Evolutionary conservation across 306 rosid genomes (phyloP).

Genomic region (Sesbania bispinosa): DNA sequence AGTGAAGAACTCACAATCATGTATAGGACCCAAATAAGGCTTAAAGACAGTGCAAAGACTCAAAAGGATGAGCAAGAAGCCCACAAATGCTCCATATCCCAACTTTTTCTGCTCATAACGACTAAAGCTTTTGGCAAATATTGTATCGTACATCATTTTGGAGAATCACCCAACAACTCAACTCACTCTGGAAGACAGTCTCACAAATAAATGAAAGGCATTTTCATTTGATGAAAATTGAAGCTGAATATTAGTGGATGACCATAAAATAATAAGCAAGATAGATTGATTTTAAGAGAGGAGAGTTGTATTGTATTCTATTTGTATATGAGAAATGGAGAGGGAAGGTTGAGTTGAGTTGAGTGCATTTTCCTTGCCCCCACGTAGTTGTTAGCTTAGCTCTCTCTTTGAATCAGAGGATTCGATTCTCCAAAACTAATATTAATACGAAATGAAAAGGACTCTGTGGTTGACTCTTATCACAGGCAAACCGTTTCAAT

Average conservation of each 20-base stretch:
- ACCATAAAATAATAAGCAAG: too few species aligned
- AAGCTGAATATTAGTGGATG: conserved; percentile 23
- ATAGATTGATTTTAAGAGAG: too few species aligned
- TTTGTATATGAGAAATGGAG: conserved; percentile 35
- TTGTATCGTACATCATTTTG: conserved; percentile 52
- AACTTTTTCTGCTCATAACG: conserved; percentile 72
- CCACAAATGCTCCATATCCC: conserved; percentile 69
- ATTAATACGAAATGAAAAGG: conserved; percentile 43
- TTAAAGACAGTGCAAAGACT: conserved; percentile 64
- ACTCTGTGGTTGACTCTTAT: conserved; percentile 53
- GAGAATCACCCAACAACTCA: conserved; percentile 5
- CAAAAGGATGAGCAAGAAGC: conserved; percentile 49
- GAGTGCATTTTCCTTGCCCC: conserved; percentile 48
- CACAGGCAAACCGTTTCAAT: conserved; percentile 38
- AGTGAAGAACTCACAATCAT: conserved; percentile 51
- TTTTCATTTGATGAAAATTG: conserved; percentile 2
- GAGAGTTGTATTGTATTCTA: too few species aligned
- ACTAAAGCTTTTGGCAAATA: conserved; percentile 79
- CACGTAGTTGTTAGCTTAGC: conserved; percentile 67
- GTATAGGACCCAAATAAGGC: conserved; percentile 62
- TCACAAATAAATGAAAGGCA: conserved; percentile 18
- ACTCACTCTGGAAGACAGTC: conserved; percentile 24
- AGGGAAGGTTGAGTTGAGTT: conserved; percentile 30
- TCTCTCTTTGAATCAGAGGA: conserved; percentile 23
- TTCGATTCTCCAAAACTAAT: conserved; percentile 33